phyloP scores from a whole-genome alignment of 495 filamentous ascomycete genomes.

The Terfezia boudieri region DNA sequence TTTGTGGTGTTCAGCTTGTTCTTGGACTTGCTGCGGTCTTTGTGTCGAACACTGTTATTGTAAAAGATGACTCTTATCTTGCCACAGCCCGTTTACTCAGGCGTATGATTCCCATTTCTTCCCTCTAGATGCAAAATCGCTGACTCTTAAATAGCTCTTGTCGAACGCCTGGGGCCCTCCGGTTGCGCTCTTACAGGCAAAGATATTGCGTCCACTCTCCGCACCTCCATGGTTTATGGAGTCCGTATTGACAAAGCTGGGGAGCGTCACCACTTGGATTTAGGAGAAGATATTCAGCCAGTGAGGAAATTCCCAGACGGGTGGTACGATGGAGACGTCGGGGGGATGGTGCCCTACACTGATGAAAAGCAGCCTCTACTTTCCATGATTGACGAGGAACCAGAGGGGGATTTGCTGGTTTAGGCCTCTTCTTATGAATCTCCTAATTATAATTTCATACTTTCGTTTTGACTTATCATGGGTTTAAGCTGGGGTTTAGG shows the following conservation, averaged over 20 bases:
- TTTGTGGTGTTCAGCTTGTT: conserved; percentile 8
- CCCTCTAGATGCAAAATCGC: background rate
- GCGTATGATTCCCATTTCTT: conserved; percentile 3
- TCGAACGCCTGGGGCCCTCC: conserved; percentile 12
- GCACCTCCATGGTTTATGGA: conserved; percentile 9
- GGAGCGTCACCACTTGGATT: conserved; percentile 11
- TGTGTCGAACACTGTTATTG: conserved; percentile 13
- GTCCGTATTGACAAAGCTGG: conserved; percentile 1
- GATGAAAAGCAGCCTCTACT: background rate
- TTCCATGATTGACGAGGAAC: too few species aligned
- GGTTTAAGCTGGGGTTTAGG: too few species aligned
- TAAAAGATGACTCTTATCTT: conserved; percentile 18
- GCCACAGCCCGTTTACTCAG: conserved; percentile 13
- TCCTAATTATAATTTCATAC: too few species aligned
- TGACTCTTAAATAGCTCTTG: conserved; percentile 6
- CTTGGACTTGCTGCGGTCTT: conserved; percentile 10
- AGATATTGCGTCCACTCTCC: conserved; percentile 8
- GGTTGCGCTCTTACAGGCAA: conserved; percentile 12
- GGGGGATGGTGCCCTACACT: background rate
- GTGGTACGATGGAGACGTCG: conserved; percentile 8
- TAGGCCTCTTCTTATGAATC: too few species aligned
- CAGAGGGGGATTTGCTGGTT: too few species aligned
- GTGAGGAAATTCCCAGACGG: conserved; percentile 10
- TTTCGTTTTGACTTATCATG: too few species aligned
- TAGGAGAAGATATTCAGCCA: conserved; percentile 10